Percentiles rank a stretch among this genome's conserved stretches.
phyloP scores from a whole-genome alignment of 176 grass and related monocot genomes.

The Carex scoparia region DNA sequence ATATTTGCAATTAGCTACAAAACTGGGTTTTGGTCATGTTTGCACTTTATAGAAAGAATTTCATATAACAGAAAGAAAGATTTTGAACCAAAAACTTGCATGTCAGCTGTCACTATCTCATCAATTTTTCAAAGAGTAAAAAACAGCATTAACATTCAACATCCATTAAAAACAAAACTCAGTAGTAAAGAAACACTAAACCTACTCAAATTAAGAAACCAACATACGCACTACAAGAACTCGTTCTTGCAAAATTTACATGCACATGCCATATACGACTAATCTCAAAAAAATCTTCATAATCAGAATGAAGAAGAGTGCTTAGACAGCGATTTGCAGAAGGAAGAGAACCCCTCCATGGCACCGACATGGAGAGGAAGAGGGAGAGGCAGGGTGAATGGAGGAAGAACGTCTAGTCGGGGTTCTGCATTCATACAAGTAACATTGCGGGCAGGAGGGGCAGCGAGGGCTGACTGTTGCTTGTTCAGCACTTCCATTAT shows the following conservation, averaged over 20 bases:
- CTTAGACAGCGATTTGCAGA: conserved; percentile 60
- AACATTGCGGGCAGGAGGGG: background rate
- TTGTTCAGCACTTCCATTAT: conserved; percentile 96
- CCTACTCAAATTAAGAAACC: background rate
- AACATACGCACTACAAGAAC: background rate
- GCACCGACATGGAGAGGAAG: conserved; percentile 32
- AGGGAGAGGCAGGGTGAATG: conserved; percentile 65
- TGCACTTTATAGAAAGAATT: background rate
- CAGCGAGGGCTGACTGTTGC: conserved; percentile 67
- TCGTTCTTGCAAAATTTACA: conserved; percentile 27
- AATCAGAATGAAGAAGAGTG: conserved; percentile 16
- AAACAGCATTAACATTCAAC: conserved; percentile 4
- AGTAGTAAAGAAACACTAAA: conserved; percentile 13
- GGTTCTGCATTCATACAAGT: background rate
- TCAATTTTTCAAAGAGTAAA: background rate
- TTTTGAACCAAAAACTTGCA: background rate
- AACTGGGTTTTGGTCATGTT: background rate
- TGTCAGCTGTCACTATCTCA: conserved; percentile 7
- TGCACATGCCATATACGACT: background rate
- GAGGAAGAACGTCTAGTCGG: conserved; percentile 46
- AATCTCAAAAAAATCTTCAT: background rate
- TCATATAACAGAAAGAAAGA: background rate
- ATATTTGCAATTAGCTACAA: background rate
- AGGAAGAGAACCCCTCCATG: conserved; percentile 60
- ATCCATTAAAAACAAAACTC: background rate